phyloP scores from a whole-genome alignment of 352 stramenopile species.

The Globisporangium orthogonon region DNA sequence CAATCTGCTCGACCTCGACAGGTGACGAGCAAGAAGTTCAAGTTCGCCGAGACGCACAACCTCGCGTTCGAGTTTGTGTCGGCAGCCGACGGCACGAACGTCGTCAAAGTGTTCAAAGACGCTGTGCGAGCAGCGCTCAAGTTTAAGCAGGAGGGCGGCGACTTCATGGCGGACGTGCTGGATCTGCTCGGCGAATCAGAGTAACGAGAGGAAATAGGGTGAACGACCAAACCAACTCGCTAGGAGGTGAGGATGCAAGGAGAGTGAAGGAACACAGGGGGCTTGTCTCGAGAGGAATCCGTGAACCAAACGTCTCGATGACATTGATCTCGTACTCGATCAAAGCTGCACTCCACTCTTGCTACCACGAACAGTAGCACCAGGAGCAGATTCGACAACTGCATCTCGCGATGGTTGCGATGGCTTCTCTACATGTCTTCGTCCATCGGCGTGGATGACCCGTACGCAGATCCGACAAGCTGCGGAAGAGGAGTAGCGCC shows the following conservation, averaged over 20 bases:
- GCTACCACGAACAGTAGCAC: neutral
- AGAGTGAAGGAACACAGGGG: too few relatives aligned
- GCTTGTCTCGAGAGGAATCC: neutral
- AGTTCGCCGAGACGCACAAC: slow-evolving; percentile 92
- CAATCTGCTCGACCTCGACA: slow-evolving; percentile 10
- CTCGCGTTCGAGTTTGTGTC: slow-evolving; percentile 94
- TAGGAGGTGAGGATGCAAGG: too few relatives aligned
- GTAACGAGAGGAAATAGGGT: slow-evolving; percentile 14
- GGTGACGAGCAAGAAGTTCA: slow-evolving; percentile 96
- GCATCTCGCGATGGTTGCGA: neutral
- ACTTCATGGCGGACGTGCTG: slow-evolving; percentile 92
- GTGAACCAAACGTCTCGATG: neutral
- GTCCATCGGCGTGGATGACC: slow-evolving; percentile 33
- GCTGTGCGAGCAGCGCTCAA: slow-evolving; percentile 79
- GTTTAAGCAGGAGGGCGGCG: slow-evolving; percentile 86
- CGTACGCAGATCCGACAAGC: slow-evolving; percentile 17
- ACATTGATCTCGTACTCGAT: neutral
- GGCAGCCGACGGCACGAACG: slow-evolving; percentile 93
- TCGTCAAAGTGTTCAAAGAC: slow-evolving; percentile 93
- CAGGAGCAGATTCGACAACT: too few relatives aligned
- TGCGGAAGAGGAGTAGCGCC: neutral
- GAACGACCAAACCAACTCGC: neutral
- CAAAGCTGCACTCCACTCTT: neutral
- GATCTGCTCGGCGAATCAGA: slow-evolving; percentile 76
- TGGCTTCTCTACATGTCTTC: slow-evolving; percentile 17